These are phyloP conservation scores for Geotrichum europaeum DNA, from an alignment of 1,139 yeast species.

Conservation along the genomic window DNA sequence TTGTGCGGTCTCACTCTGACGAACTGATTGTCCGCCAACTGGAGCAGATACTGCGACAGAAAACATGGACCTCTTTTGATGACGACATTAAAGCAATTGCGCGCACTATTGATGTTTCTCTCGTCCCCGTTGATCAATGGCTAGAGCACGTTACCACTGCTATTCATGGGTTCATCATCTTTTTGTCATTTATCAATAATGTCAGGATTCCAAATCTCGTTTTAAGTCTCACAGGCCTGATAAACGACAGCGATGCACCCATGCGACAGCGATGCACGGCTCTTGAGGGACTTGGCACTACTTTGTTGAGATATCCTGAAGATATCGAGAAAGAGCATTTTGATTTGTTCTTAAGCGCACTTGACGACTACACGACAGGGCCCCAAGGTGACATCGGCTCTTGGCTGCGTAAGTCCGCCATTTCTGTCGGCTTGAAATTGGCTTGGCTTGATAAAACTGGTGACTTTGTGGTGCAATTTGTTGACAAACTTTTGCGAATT, in stretches of 20 bases:
- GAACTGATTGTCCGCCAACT: background rate
- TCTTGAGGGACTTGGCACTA: conserved; percentile 4
- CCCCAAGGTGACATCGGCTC: conserved; percentile 54
- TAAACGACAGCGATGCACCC: background rate
- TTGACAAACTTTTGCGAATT: conserved; percentile 45
- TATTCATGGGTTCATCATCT: conserved; percentile 2
- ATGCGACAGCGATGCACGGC: conserved; percentile 9
- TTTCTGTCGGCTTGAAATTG: conserved; percentile 28
- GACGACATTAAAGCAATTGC: conserved; percentile 4
- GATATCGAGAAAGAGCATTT: background rate
- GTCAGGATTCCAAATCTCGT: background rate
- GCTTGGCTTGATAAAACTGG: conserved; percentile 3
- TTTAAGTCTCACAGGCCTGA: background rate
- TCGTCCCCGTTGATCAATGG: background rate
- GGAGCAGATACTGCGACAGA: conserved; percentile 4
- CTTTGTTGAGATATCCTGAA: background rate
- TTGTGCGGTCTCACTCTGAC: background rate
- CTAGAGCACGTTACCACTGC: conserved; percentile 3
- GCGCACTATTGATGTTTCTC: background rate
- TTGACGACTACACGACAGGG: conserved; percentile 35
- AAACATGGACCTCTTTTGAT: background rate
- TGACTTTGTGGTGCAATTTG: conserved; percentile 21
- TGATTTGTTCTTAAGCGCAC: conserved; percentile 21
- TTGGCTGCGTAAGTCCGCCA: conserved; percentile 51
- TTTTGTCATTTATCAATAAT: conserved; percentile 1